Base-by-base conservation (phyloP, 2,329 filamentous ascomycete genomes). In the Alternaria brassicae region DNA sequence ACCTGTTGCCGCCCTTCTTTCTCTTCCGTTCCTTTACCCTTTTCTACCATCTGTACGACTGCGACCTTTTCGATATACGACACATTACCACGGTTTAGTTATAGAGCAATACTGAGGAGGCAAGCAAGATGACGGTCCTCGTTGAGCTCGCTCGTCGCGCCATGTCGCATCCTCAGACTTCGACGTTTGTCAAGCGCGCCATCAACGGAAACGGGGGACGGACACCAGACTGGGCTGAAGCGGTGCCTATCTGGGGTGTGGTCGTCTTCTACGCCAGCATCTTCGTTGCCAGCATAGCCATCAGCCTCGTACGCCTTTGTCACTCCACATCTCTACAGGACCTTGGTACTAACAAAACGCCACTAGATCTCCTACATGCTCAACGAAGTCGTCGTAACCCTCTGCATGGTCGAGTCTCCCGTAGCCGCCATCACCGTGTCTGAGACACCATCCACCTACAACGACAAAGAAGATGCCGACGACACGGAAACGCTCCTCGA, bases 381-480 rank as follows among this genome's bases (percentile, higher is more conserved):
- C 65, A 84, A 84, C 56, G 77, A 83, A 56, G 80, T 91, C 54
- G 79, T 90, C 42, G 82, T 85, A 2, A 86, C 86, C 6, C 82
- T 91, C 40, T 82, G 87, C 61, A 86, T 88, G 78, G 81, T 91
- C 68, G 89, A 91, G 75, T 84, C 84, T 45, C 82, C 85, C 36
- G 79, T 83, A 64, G 82, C 83, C 25, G 82, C 82, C 51, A 82
- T 81, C 61, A 78, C 81, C 63, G 71, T 82, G 64, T 76, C 78
- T 4, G 30, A 32, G 13, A 39, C 36, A 25, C 77, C 86, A 53
- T 78, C 83, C 51, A 82, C 86, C 68, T 34, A 74, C 48, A 72
- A 74, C 21, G 70, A 78, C 32, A 81, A 82, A 51, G 82, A 82
- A 34, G 57, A 34, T 10, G 17, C 17, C 17, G 17, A 21, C 36